Conservation (phyloP, 1,284 basidiomycete genomes). For the Apiotrichum akiyoshidainum region DNA sequence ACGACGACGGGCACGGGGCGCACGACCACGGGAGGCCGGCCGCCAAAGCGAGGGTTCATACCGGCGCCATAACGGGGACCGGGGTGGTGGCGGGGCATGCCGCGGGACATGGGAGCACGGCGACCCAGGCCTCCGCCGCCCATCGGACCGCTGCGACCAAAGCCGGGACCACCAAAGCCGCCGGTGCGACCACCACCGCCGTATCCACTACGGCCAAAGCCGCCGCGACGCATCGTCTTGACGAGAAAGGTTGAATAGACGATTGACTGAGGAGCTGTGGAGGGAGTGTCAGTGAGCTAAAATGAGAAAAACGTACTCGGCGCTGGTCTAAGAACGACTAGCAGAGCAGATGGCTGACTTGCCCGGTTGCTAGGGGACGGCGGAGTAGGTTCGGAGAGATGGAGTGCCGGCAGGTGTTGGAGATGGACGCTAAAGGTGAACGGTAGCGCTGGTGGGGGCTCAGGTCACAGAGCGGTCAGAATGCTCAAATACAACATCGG, state of each 20-base stretch:
- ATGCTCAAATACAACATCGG: no score
- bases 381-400: no score
- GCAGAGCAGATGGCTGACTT: no score
- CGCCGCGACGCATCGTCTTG: not conserved
- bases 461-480: no score
- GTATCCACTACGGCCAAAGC: not conserved
- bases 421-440: no score
- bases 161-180: not conserved
- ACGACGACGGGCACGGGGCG: constrained; percentile 4
- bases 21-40: not conserved
- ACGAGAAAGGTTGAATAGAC: not conserved
- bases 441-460: no score
- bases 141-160: not conserved
- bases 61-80: not conserved
- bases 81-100: not conserved
- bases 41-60: not conserved
- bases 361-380: no score
- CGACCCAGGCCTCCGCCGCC: not conserved
- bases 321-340: no score
- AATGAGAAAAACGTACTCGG: no score
- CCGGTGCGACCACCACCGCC: not conserved
- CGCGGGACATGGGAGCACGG: not conserved
- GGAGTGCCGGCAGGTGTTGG: no score
- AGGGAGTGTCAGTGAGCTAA: no score
- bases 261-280: no score